Evolutionary conservation across 2,329 filamentous ascomycete genomes (phyloP), one percentile per base, ranked within the genome.

Genomic region (Incumbomyces delicatus): DNA sequence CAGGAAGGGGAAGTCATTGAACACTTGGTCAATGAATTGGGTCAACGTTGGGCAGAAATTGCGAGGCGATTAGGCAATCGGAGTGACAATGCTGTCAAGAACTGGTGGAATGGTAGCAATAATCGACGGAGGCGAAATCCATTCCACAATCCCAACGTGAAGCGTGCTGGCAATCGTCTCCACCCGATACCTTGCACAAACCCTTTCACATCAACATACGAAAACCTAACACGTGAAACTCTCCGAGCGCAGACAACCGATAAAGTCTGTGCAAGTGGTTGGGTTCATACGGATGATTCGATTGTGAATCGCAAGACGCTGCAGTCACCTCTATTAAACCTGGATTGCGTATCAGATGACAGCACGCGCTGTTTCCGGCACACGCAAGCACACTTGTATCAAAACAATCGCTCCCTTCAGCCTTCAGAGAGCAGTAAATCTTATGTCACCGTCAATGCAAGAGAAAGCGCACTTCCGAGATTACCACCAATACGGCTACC

Each of bases 91-190:
- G 85, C 87, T 22, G 87, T 95, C 53, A 95, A 95, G 77, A 95
- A 95, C 66, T 95, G 88, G 87, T 95, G 86, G 86, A 95, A 95
- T 62, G 88, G 89, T 41, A 86, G 83, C 62, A 85, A 89, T 75
- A 95, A 95, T 69, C 80, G 88, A 33, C 46, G 55, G 33, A 56
- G 52, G 46, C 54, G 56, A 47, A 53, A 33, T 41, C 44, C 47
- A 17, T 39, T 46, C 12, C 52, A 51, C 11, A 34, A 38, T 22
- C 22, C 38, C 18, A 39, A 29, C 22, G 33, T 47, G 4, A 54
- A 49, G 38, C 17, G 34, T 13, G 44, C 54, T 20, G 54, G 53
- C 38, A 52, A 52, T 42, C 50, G 54, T 13, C 42, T 47, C 13
- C 50, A 53, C 38, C 53, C 54, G 11, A 50, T 56, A 16, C 39